Conservation (phyloP, 345 rosid species). For the thale cress (Arabidopsis thaliana) region TAIR10.1 NC_003076.8:20446501-20447000, state of each 20-base stretch:
- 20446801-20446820: not conserved
- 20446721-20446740: not conserved
- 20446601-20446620: constrained; percentile 15
- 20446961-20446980: constrained; percentile 18
- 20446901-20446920: not conserved
- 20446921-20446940: not conserved
- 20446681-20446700: constrained; percentile 13
- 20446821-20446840: not conserved
- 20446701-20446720: too few species aligned
- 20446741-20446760: not conserved
- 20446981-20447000: constrained; percentile 10
- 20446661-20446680: constrained; percentile 6
- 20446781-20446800: not conserved
- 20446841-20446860: not conserved
- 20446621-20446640: not conserved
- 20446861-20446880: not conserved
- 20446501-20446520: not conserved
- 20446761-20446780: constrained; percentile 8
- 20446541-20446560: not conserved
- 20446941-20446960: not conserved
- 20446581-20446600: not conserved
- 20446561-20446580: not conserved
- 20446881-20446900: not conserved
- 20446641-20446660: not conserved
- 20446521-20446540: not conserved